phyloP scores from a whole-genome alignment of 306 rosid species.

The Lotus japonicus region DNA sequence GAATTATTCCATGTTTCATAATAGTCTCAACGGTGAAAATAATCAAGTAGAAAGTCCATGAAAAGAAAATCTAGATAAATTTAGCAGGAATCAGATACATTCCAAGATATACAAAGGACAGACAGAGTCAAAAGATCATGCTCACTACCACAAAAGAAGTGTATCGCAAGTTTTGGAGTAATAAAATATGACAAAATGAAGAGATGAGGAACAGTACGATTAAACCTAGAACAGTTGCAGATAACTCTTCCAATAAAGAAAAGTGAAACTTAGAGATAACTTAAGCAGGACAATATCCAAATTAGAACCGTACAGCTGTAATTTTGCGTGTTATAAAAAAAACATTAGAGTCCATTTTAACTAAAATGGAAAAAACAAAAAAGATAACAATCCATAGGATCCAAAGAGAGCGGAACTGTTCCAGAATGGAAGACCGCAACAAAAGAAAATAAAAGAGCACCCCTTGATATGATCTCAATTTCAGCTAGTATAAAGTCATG shows the following conservation, averaged over 20 bases:
- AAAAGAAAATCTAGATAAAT: constrained; percentile 14
- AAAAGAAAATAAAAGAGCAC: background rate
- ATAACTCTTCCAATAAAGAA: background rate
- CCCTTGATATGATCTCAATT: constrained; percentile 2
- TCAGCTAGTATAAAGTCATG: background rate
- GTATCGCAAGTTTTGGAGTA: background rate
- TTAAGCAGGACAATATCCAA: background rate
- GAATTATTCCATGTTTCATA: background rate
- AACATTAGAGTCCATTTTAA: background rate
- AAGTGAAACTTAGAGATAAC: background rate
- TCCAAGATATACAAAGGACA: background rate
- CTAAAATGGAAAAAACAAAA: background rate
- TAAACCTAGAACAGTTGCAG: background rate
- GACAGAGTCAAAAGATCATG: background rate
- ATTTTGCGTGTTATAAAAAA: background rate
- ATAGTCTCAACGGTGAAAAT: background rate
- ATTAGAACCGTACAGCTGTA: background rate
- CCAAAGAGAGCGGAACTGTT: background rate
- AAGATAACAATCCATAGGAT: background rate
- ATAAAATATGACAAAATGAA: background rate
- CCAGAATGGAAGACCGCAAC: background rate
- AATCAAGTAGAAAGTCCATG: background rate
- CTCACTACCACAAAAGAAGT: background rate
- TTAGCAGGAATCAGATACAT: background rate
- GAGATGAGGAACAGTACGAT: background rate